Evolutionary conservation across 2,329 filamentous ascomycete genomes (phyloP), one percentile per base, ranked within the genome.

Genomic region (Hypoxylon sp.): DNA sequence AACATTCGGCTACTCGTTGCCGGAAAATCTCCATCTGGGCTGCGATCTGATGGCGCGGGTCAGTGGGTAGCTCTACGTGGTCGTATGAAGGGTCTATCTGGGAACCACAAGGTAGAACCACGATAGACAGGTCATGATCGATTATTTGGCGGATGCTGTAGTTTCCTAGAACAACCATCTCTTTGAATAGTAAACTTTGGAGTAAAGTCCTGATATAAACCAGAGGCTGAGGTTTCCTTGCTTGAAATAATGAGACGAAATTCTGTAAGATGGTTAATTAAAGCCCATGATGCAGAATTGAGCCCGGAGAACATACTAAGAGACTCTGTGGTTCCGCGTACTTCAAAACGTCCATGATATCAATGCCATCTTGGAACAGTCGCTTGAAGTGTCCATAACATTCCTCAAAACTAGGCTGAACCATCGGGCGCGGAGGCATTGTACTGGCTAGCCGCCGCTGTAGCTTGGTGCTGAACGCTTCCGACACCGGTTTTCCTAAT

Each of bases 371-470:
- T 61, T 87, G 82, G 67, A 91, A 92, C 28, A 98, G 81, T 48
- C 89, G 87, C 62, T 86, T 86, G 68, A 98, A 84, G 72, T 93
- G 90, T 19, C 81, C 81, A 69, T 91, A 87, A 0, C 94, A 92
- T 73, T 93, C 90, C 13, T 90, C 87, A 72, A 93, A 91, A 25
- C 87, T 88, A 2, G 94, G 83, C 58, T 93, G 86, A 10, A 98
- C 92, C 73, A 98, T 95, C 0, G 95, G 94, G 7, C 95, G 88
- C 6, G 96, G 96, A 3, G 96, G 96, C 74, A 98, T 94, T 0
- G 94, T 98, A 72, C 94, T 98, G 0, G 96, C 94, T 32, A 99
- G 84, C 69, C 91, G 91, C n/a, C 94, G 88, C 77, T 99, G 96
- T 38, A 98, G 86, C 76, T 97, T 97, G 23, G 89, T 88, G 73